Conservation (phyloP, 2,329 filamentous ascomycete species). For the Colletotrichum melonis region DNA sequence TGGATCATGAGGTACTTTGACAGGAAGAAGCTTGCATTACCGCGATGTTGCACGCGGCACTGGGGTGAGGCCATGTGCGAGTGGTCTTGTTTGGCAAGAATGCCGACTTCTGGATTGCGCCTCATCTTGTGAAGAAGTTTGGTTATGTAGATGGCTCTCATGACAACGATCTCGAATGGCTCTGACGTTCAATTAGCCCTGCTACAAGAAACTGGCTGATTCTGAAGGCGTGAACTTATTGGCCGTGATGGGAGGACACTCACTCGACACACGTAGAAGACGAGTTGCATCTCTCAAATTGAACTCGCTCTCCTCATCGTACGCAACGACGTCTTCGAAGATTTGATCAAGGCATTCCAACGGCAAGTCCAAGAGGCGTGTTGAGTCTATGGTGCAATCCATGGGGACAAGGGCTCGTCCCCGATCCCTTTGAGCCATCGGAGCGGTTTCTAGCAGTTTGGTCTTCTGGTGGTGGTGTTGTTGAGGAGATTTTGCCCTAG, state of each 20-base stretch:
- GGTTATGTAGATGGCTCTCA: background rate
- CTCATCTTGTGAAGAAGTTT: background rate
- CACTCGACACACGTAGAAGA: background rate
- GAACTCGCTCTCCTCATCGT: background rate
- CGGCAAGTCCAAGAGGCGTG: background rate
- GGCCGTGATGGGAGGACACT: background rate
- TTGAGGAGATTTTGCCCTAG: too few relatives aligned
- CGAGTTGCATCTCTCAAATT: slow-evolving; percentile 4
- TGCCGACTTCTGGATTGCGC: background rate
- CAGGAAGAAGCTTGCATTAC: background rate
- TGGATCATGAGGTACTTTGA: background rate
- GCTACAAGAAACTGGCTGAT: too few relatives aligned
- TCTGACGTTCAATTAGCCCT: background rate
- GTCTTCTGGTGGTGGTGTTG: too few relatives aligned
- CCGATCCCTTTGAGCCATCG: background rate
- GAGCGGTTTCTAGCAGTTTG: too few relatives aligned
- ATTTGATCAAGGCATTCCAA: slow-evolving; percentile 1
- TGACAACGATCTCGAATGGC: background rate
- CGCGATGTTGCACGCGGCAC: background rate
- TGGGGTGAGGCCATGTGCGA: background rate
- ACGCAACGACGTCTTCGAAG: background rate
- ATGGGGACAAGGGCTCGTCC: background rate
- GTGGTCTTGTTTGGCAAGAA: background rate
- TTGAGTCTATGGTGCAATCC: background rate
- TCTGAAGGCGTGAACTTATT: background rate